phyloP scores from a whole-genome alignment of 371 early-diverging fungal species.

The Apophysomyces elegans region DNA sequence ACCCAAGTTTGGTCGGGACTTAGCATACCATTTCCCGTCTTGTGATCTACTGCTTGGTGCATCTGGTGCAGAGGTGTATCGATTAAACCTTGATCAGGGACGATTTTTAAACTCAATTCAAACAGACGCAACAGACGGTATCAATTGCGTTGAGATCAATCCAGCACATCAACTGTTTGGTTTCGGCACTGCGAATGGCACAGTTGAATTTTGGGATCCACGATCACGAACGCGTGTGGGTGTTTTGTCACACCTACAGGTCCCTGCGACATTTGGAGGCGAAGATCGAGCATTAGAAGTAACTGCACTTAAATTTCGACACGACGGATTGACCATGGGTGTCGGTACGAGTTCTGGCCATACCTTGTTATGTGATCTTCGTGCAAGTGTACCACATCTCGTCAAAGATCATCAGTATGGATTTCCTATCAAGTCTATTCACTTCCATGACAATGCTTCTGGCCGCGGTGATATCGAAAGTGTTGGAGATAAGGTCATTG shows the following conservation, averaged over 20 bases:
- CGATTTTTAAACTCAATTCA: constrained; percentile 86
- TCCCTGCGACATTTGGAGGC: constrained; percentile 53
- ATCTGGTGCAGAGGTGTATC: constrained; percentile 83
- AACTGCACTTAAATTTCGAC: constrained; percentile 79
- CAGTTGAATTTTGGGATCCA: constrained; percentile 96
- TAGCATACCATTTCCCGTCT: constrained; percentile 90
- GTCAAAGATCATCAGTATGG: constrained; percentile 97
- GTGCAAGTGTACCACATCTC: constrained; percentile 80
- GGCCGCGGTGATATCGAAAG: constrained; percentile 32
- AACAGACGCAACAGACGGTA: constrained; percentile 74
- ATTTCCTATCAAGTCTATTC: constrained; percentile 90
- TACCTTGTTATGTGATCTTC: constrained; percentile 93
- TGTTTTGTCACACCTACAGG: constrained; percentile 54
- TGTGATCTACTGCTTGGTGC: constrained; percentile 93
- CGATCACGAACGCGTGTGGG: constrained; percentile 79
- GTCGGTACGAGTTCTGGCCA: constrained; percentile 94
- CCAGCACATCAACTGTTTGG: constrained; percentile 93
- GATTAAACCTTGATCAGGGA: constrained; percentile 96
- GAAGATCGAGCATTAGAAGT: constrained; percentile 48
- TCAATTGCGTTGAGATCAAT: constrained; percentile 86
- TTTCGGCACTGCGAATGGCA: constrained; percentile 87
- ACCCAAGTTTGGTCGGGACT: constrained; percentile 94
- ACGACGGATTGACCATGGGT: constrained; percentile 89
- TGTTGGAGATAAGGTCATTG: constrained; percentile 76
- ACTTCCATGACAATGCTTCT: constrained; percentile 77